Evolutionary conservation across 208 protist genomes (phyloP).

Genomic region (Leishmania major): DNA sequence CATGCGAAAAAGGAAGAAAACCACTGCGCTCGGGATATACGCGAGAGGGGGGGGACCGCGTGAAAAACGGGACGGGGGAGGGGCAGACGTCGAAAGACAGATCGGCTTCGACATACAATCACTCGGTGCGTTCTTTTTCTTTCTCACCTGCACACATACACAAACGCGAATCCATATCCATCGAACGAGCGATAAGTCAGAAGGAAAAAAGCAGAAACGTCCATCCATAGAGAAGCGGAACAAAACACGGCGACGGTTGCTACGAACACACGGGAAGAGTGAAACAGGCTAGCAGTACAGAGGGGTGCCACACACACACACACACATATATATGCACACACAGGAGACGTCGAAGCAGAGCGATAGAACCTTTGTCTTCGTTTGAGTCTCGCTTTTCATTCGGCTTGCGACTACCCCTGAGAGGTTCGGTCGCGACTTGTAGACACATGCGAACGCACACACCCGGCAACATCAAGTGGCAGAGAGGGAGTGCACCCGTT

Average conservation of each 20-base stretch:
- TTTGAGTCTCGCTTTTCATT: neutral
- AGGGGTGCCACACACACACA: no score
- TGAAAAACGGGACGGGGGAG: no score
- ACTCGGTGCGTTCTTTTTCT: no score
- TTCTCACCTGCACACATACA: neutral
- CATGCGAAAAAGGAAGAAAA: neutral
- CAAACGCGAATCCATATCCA: neutral
- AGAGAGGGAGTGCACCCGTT: neutral
- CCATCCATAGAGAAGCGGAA: neutral
- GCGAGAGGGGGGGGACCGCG: no score
- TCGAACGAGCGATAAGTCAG: neutral
- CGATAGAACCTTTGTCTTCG: neutral
- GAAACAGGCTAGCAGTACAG: neutral
- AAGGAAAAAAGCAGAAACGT: neutral
- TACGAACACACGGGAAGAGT: no score
- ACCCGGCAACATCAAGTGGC: neutral
- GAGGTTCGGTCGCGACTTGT: neutral
- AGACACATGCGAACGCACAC: neutral
- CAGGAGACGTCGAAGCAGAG: neutral
- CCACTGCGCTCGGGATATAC: neutral
- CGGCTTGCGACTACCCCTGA: neutral
- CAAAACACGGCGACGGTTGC: neutral
- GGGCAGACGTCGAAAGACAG: no score
- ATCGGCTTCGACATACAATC: no score
- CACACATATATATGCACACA: no score